These are phyloP conservation scores for Penicillium salamii DNA, from an alignment of 495 filamentous ascomycete species.

Conservation along the genomic window DNA sequence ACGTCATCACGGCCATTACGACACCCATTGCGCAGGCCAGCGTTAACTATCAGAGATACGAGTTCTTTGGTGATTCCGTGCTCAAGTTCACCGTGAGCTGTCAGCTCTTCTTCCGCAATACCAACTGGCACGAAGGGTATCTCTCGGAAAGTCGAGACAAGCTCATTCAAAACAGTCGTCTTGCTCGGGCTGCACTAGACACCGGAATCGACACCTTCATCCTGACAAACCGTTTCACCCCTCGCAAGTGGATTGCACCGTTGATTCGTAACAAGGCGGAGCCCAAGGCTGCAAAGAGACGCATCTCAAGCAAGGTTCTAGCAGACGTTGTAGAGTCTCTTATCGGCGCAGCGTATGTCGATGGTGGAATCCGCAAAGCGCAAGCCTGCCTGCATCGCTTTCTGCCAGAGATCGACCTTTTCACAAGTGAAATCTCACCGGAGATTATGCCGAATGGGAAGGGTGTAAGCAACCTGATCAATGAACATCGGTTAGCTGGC, in stretches of 20 bases:
- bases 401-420: constrained; percentile 53
- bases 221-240: constrained; percentile 63
- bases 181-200: constrained; percentile 61
- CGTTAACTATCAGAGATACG: constrained; percentile 79
- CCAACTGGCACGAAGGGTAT: constrained; percentile 74
- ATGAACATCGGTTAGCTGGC: constrained; percentile 13
- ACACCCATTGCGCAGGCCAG: constrained; percentile 58
- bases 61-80: constrained; percentile 84
- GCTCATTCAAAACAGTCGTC: constrained; percentile 68
- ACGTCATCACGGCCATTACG: constrained; percentile 72
- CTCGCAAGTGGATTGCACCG: constrained; percentile 66
- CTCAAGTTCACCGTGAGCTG: constrained; percentile 75
- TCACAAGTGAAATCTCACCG: constrained; percentile 5
- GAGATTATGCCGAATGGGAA: background rate
- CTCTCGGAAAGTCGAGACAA: constrained; percentile 66
- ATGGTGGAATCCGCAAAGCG: constrained; percentile 63
- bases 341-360: constrained; percentile 72
- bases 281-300: constrained; percentile 19
- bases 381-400: constrained; percentile 63
- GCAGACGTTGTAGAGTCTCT: constrained; percentile 90
- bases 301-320: constrained; percentile 72
- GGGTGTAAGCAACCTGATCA: constrained; percentile 8
- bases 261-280: constrained; percentile 49
- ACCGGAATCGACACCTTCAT: constrained; percentile 72
- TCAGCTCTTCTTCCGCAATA: constrained; percentile 63